These are phyloP conservation scores for Aspergillus phoenicis DNA, from an alignment of 2,329 filamentous ascomycete species.

Conservation along the genomic window DNA sequence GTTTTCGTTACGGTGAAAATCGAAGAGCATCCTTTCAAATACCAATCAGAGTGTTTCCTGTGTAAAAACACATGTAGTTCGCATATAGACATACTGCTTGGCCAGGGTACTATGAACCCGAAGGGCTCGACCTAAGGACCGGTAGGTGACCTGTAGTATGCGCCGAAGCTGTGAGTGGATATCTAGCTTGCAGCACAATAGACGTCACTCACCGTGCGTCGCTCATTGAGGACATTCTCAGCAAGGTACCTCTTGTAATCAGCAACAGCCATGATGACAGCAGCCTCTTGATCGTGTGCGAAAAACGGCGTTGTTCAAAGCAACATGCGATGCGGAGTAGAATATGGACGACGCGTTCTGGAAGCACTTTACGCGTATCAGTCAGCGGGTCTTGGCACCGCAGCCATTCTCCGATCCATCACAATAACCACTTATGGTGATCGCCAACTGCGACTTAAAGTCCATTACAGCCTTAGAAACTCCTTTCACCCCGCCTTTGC, in stretches of 20 bases:
- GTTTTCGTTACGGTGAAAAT: constrained; percentile 81
- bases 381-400: constrained; percentile 44
- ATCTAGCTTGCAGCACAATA: background rate
- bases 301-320: constrained; percentile 1
- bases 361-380: constrained; percentile 48
- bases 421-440: background rate
- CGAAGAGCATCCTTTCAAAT: constrained; percentile 72
- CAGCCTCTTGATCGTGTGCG: background rate
- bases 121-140: constrained; percentile 76
- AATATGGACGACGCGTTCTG: constrained; percentile 31
- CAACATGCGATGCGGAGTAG: background rate
- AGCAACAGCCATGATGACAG: constrained; percentile 38
- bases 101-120: constrained; percentile 83
- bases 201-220: constrained; percentile 63
- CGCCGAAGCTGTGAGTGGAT: constrained; percentile 5
- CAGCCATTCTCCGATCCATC: constrained; percentile 11
- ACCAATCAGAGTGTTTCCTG: constrained; percentile 23
- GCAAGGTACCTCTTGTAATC: constrained; percentile 74
- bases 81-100: constrained; percentile 71
- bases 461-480: background rate
- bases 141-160: constrained; percentile 74
- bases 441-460: background rate
- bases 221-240: constrained; percentile 74
- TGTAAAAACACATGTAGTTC: background rate
- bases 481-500: background rate